phyloP scores from a whole-genome alignment of 345 rosid species.

The Syzygium jambos region DNA sequence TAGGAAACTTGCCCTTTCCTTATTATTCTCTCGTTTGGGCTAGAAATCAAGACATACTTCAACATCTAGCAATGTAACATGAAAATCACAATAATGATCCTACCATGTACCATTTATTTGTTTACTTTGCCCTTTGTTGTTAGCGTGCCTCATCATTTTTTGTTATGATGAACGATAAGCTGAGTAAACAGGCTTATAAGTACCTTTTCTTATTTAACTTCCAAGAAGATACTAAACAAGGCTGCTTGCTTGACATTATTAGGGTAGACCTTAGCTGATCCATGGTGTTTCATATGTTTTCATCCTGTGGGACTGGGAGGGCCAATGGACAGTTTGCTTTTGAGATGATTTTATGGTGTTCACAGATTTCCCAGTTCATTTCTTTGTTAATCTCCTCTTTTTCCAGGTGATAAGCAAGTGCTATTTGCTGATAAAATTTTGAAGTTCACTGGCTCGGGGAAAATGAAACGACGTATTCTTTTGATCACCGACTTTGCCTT shows the following conservation, averaged over 20 bases:
- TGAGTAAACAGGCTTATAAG: not conserved
- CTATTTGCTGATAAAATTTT: conserved; percentile 86
- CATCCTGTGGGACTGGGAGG: not conserved
- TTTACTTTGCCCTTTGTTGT: not conserved
- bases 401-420: conserved; percentile 59
- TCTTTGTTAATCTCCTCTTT: not conserved
- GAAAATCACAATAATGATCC: not conserved
- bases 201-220: not conserved
- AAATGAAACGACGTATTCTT: conserved; percentile 72
- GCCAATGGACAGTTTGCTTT: not conserved
- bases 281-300: not conserved
- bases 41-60: not conserved
- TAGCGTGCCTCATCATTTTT: not conserved
- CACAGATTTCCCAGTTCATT: not conserved
- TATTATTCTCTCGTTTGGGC: not conserved
- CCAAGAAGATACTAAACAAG: not conserved
- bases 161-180: not conserved
- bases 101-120: not conserved
- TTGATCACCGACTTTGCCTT: conserved; percentile 67
- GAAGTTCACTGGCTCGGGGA: conserved; percentile 84
- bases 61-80: not conserved
- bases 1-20: not conserved
- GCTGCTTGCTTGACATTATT: not conserved
- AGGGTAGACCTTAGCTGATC: not conserved
- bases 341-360: not conserved